Evolutionary conservation across 352 stramenopile species (phyloP).

Genomic region (Globisporangium megalacanthum): DNA sequence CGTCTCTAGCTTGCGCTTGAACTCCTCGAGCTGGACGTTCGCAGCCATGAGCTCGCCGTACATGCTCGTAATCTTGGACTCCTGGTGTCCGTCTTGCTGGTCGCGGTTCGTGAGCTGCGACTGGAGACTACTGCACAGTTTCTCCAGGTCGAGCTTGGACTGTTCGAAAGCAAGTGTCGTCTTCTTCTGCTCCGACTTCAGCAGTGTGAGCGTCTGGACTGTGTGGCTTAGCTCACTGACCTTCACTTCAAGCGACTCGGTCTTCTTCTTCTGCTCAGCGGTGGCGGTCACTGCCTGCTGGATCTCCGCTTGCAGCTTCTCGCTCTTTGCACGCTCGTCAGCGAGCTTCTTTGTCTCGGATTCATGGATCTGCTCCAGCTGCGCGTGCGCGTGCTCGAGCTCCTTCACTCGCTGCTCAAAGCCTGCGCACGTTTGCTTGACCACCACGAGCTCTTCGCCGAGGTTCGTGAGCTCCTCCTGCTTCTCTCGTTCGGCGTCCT

Average conservation of each 20-base stretch:
- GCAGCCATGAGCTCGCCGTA: conserved; percentile 69
- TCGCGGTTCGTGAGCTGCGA: conserved; percentile 54
- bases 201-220: conserved; percentile 53
- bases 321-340: conserved; percentile 24
- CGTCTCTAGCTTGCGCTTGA: conserved; percentile 54
- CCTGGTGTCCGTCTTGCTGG: conserved; percentile 55
- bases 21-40: conserved; percentile 72
- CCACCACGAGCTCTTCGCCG: conserved; percentile 50
- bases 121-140: conserved; percentile 46
- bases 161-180: conserved; percentile 44
- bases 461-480: conserved; percentile 72
- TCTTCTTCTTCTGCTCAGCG: conserved; percentile 48
- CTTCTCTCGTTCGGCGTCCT: conserved; percentile 70
- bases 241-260: conserved; percentile 38
- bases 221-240: conserved; percentile 47
- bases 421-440: conserved; percentile 39
- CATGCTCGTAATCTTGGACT: conserved; percentile 62
- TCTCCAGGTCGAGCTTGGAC: conserved; percentile 67
- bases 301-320: conserved; percentile 47
- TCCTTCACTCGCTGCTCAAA: conserved; percentile 32
- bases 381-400: conserved; percentile 2
- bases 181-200: conserved; percentile 52
- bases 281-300: conserved; percentile 16
- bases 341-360: conserved; percentile 16
- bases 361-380: conserved; percentile 11